Evolutionary conservation across 2,329 filamentous ascomycete genomes (phyloP), one percentile per base, ranked within the genome.

Genomic region (Bipolaris cookei): DNA sequence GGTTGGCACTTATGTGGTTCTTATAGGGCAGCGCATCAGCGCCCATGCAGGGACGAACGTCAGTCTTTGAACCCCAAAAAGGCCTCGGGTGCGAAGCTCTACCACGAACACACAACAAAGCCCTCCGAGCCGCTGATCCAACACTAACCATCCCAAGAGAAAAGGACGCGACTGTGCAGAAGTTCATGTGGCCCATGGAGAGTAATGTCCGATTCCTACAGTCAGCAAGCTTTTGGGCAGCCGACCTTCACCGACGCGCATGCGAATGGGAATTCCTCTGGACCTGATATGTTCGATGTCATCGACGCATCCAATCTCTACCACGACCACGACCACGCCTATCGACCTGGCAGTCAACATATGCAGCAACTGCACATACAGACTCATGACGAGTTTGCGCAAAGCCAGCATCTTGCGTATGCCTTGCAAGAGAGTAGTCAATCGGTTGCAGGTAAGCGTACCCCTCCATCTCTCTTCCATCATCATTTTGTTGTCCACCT

Each of bases 191-290:
- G 71, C 73, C 67, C 66, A 76, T 76, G 73, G 73, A 75, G 71
- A 73, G 70, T 58, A 68, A 76, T 76, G 73, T 73, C 72, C 57
- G 69, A 67, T 47, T 66, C 62, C 60, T 67, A 67, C 64, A 61
- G 61, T 59, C 66, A 64, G 61, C 64, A 68, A 70, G 64, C 61
- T 57, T 68, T 72, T 76, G 73, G 73, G 66, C 67, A 65, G 66
- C 73, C 66, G 72, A 75, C 70, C 67, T 75, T 70, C 71, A 71
- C 64, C 67, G 70, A 69, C 61, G 62, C 56, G 42, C 68, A 66
- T 76, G 74, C 70, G 60, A 74, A 61, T 72, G 70, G 65, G 74
- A 76, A 61, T 76, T 76, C 68, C 70, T 76, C 69, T 76, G 74
- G 74, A 75, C 68, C 68, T 76, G 73, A 76, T 56, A 63, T 61